Conservation (phyloP, 2,329 filamentous ascomycete genomes). For the Stachybotrys chlorohalonatus region DNA sequence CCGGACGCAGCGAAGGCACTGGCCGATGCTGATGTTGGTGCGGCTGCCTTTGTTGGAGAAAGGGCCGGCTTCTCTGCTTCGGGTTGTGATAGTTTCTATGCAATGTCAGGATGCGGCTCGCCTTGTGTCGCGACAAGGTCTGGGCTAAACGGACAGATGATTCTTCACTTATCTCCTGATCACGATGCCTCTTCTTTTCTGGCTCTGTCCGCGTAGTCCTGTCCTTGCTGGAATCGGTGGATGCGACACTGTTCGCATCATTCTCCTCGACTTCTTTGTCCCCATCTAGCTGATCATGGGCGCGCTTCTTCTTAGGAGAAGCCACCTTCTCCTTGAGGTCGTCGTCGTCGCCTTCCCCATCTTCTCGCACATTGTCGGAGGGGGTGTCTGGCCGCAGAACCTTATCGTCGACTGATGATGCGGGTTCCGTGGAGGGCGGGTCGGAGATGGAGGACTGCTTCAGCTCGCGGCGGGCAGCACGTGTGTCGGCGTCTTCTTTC, state of each 20-base stretch:
- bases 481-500: constrained; percentile 54
- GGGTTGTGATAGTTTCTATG: background rate
- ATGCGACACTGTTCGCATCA: constrained; percentile 31
- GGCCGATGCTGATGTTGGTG: constrained; percentile 45
- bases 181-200: constrained; percentile 56
- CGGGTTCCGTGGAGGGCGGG: constrained; percentile 13
- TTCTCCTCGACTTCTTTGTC: constrained; percentile 31
- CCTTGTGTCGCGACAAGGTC: constrained; percentile 1
- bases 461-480: constrained; percentile 54
- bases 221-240: constrained; percentile 36
- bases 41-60: constrained; percentile 14
- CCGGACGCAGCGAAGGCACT: constrained; percentile 60
- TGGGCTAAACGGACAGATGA: constrained; percentile 19
- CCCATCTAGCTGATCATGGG: constrained; percentile 48
- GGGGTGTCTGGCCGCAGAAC: constrained; percentile 21
- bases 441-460: constrained; percentile 57
- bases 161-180: constrained; percentile 31
- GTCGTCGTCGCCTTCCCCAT: constrained; percentile 18
- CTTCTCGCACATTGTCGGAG: constrained; percentile 22
- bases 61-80: constrained; percentile 10
- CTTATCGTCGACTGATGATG: constrained; percentile 12
- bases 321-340: constrained; percentile 38
- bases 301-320: constrained; percentile 60
- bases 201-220: constrained; percentile 41
- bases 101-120: too few relatives aligned